These are phyloP conservation scores for Eucalyptus paniculata DNA, from an alignment of 345 rosid species.

Conservation along the genomic window DNA sequence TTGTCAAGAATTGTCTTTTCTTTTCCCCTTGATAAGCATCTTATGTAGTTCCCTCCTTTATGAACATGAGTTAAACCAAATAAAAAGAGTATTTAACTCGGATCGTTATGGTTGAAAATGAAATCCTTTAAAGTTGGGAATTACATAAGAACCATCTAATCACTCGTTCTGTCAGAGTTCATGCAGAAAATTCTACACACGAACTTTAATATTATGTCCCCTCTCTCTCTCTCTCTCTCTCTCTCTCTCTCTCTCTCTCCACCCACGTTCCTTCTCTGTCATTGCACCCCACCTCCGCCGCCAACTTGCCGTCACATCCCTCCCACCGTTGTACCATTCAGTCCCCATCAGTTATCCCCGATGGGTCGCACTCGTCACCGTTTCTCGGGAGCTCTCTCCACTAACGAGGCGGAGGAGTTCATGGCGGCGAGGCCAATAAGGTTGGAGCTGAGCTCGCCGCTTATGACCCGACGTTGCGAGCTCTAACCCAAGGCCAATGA, in stretches of 20 bases:
- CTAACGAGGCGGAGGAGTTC: background rate
- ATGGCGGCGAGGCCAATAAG: background rate
- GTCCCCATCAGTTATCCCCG: background rate
- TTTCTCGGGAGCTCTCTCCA: background rate
- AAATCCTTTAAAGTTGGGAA: background rate
- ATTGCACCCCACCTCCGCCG: background rate
- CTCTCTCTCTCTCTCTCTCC: background rate
- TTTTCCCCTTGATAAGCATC: background rate
- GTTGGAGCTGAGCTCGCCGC: background rate
- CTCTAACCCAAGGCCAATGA: background rate
- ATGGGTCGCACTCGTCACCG: background rate
- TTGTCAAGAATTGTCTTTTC: background rate
- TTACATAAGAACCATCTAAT: background rate
- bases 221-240: too few species aligned
- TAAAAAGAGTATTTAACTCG: background rate
- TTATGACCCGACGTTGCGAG: too few species aligned
- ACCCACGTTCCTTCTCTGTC: background rate
- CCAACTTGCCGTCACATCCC: background rate
- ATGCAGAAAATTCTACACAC: background rate
- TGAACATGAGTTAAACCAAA: background rate
- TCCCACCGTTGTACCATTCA: background rate
- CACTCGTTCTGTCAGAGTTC: background rate
- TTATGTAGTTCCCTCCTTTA: background rate
- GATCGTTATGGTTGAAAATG: background rate
- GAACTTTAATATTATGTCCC: background rate